Evolutionary conservation across 306 rosid genomes (phyloP).

Genomic region (Glycine soja): DNA sequence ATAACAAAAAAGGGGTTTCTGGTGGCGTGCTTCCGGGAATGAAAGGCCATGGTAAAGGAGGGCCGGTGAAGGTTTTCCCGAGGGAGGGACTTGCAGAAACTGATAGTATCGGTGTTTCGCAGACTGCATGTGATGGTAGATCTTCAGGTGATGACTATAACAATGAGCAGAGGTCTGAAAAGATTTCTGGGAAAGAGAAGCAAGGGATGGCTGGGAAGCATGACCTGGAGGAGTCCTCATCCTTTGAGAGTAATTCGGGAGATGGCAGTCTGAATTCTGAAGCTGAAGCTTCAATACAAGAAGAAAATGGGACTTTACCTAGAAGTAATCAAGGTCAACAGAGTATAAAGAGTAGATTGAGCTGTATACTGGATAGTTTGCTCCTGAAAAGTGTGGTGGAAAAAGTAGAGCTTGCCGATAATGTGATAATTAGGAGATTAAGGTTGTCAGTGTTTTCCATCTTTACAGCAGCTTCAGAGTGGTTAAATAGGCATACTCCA

Average conservation of each 20-base stretch:
- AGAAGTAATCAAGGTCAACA: conserved; percentile 51
- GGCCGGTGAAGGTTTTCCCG: conserved; percentile 62
- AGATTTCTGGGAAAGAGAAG: conserved; percentile 63
- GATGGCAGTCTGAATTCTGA: conserved; percentile 50
- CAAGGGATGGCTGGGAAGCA: conserved; percentile 54
- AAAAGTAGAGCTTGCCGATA: conserved; percentile 64
- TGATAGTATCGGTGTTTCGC: conserved; percentile 50
- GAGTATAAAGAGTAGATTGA: conserved; percentile 53
- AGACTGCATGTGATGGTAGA: conserved; percentile 47
- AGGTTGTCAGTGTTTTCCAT: conserved; percentile 56
- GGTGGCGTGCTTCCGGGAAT: conserved; percentile 57
- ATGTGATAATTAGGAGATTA: conserved; percentile 58
- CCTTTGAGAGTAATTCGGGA: conserved; percentile 53
- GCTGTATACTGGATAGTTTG: conserved; percentile 55
- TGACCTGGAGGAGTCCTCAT: conserved; percentile 48
- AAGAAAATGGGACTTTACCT: conserved; percentile 52
- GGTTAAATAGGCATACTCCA: conserved; percentile 70
- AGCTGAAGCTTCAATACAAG: conserved; percentile 55
- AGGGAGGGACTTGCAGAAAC: conserved; percentile 66
- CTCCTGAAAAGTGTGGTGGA: conserved; percentile 58
- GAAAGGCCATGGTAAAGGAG: conserved; percentile 60
- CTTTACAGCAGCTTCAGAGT: conserved; percentile 60
- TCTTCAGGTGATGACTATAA: conserved; percentile 53
- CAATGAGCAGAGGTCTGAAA: conserved; percentile 50
- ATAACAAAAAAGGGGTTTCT: conserved; percentile 62